Evolutionary conservation across 306 rosid genomes (phyloP), one percentile per base, ranked within the genome.

Genomic region (Sicyos edulis): DNA sequence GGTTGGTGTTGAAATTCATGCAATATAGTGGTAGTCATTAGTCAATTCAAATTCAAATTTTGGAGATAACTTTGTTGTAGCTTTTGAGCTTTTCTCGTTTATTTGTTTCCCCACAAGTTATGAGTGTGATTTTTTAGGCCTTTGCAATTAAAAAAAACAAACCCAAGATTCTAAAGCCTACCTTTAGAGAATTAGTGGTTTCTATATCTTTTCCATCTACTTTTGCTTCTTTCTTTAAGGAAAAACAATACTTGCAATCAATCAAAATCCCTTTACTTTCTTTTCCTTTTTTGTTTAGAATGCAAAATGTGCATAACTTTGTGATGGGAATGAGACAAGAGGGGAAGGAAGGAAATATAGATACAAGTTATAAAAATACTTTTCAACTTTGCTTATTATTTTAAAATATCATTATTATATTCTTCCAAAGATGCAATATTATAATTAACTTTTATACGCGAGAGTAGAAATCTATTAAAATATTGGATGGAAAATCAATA

Each of bases 1-100:
- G 70, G 52, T 64, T 64, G 53, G 42, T 64, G 45, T 64, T 40
- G n/a, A 64, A 40, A 40, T 40, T 32, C 37, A 32, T 32, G 37
- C 37, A 32, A 32, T 32, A 5, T 5, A 32, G 6, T 32, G 37
- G 37, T 32, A 32, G 10, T 10, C 29, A 26, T 26, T 26, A 40
- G 10, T 37, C 16, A 42, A 15, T 42, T 10, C 53, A 42, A 42
- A 15, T 42, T 10, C 53, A 42, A 64, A 17, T 64, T 40, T 64
- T 42, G 7, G n/a, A 53, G 29, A 40, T 9, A 64, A 64, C 70
- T 64, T 64, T 64, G 5, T 17, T 19, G 10, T 9, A 42, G 32
- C 70, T 64, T 64, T 64, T 64, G 19, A 9, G 22, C 29, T 15
- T 10, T 64, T 64, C 44, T 14, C 7, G 10, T 56, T 56, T 11